Evolutionary conservation across 1,284 basidiomycete species (phyloP), one percentile per base, ranked within the genome.

Genomic region (Rhodotorula sp.): DNA sequence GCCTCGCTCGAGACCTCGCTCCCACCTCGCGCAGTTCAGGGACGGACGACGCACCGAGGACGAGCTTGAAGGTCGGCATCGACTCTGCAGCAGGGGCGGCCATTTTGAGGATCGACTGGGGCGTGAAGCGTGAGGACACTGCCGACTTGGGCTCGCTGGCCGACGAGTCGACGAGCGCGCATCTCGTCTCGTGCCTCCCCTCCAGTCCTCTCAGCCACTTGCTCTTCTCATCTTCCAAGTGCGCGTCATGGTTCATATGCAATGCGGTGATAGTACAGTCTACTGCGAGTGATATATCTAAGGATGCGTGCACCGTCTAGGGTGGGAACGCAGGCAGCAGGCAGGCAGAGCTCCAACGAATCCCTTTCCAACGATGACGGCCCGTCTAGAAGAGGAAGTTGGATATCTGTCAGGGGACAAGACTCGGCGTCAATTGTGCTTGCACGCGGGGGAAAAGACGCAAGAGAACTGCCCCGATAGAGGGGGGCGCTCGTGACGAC

Each of bases 1-100:
- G 57, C 26, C 49, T 2, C 14, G 8, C 3, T 51, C 31, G 21
- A 10, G 21, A 12, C 5, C n/a, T 39, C 46, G 31, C 26, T 18
- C 5, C 43, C 5, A 18, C 51, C 20, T 52, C 48, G 57, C n/a
- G 20, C 23, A 8, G 39, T 43, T 43, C 39, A 16, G 31, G 29
- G 58, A 18, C 5, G 29, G 14, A n/a, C 20, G n/a, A 84, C 91
- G 78, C 79, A 94, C 92, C 92, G 79, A 97, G 92, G 76, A 99
- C 96, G 82, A 99, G 92, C 86, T 99, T 99, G 88, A 99, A 99
- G 75, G 93, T 94, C 65, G 97, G 93, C 78, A 93, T 86, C 76
- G 83, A 65, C 46, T 75, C 47, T 46, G 64, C 48, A 49, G 60
- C 62, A 52, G 71, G 62, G 20, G 61, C 69, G 56, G 73, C 62